These are phyloP conservation scores for Oropetium thomaeum DNA, from an alignment of 176 grass and related monocot species.

Conservation along the genomic window DNA sequence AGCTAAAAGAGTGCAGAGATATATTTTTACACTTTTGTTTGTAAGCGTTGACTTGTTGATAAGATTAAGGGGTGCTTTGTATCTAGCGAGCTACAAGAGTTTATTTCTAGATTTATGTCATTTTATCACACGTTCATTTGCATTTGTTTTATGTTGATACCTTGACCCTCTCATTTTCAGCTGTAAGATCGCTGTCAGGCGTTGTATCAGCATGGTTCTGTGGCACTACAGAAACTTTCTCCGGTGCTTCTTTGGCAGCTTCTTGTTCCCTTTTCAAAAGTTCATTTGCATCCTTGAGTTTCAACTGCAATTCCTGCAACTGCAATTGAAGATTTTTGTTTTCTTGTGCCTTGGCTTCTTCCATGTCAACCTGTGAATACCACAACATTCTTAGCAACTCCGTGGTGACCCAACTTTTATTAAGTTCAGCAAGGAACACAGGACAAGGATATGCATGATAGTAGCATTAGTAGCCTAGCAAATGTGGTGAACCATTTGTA, in stretches of 20 bases:
- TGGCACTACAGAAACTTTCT: slow-evolving; percentile 53
- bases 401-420: background rate
- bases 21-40: background rate
- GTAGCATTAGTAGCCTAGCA: slow-evolving; percentile 18
- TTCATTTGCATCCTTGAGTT: slow-evolving; percentile 65
- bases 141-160: slow-evolving; percentile 32
- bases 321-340: slow-evolving; percentile 60
- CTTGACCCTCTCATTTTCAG: slow-evolving; percentile 85
- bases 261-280: slow-evolving; percentile 59
- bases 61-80: slow-evolving; percentile 15
- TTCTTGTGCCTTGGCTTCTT: slow-evolving; percentile 85
- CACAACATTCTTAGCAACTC: background rate
- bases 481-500: background rate
- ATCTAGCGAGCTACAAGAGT: background rate
- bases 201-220: slow-evolving; percentile 65
- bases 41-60: background rate
- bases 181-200: slow-evolving; percentile 56
- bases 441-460: background rate
- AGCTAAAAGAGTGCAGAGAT: background rate
- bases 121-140: background rate
- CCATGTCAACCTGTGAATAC: slow-evolving; percentile 64
- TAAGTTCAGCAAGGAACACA: too few relatives aligned
- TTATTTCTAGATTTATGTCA: background rate
- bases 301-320: slow-evolving; percentile 59
- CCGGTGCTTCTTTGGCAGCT: slow-evolving; percentile 50